Evolutionary conservation across 2,329 filamentous ascomycete genomes (phyloP).

Genomic region (Aspergillus sp.): DNA sequence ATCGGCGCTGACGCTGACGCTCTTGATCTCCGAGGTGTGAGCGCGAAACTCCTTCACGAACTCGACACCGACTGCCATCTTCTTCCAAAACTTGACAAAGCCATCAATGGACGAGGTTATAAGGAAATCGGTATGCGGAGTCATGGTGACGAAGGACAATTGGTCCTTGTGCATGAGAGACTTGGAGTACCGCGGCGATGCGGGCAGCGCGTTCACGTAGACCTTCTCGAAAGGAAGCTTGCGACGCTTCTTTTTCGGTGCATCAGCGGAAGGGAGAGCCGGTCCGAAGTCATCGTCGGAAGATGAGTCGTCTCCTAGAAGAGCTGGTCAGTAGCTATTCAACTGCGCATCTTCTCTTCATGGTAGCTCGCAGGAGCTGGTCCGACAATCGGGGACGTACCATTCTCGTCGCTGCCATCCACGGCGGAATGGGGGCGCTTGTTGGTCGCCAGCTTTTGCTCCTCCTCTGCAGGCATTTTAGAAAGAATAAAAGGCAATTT

Average conservation of each 20-base stretch:
- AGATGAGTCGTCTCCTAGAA: conserved; percentile 58
- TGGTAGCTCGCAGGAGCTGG: neutral
- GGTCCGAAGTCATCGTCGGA: conserved; percentile 88
- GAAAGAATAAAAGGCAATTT: neutral
- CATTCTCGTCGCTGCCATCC: conserved; percentile 48
- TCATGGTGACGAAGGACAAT: conserved; percentile 82
- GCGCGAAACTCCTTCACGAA: conserved; percentile 98
- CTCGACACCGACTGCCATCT: conserved; percentile 83
- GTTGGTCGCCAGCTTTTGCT: conserved; percentile 37
- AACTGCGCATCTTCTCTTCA: neutral
- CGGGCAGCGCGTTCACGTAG: conserved; percentile 85
- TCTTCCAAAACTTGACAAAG: conserved; percentile 99
- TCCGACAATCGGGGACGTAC: conserved; percentile 23
- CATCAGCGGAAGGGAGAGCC: conserved; percentile 75
- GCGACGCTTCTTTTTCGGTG: conserved; percentile 86
- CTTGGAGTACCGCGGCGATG: conserved; percentile 80
- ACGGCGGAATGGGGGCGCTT: conserved; percentile 63
- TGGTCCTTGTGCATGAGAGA: conserved; percentile 99
- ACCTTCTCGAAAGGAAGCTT: conserved; percentile 93
- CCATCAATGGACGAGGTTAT: conserved; percentile 93
- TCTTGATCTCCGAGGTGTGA: conserved; percentile 80
- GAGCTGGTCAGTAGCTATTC: conserved; percentile 17
- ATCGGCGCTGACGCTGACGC: conserved; percentile 83
- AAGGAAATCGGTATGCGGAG: conserved; percentile 88
- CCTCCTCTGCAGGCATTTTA: conserved; percentile 35